Evolutionary conservation across 768 basidiomycete species (phyloP).

Genomic region (Chalciporus sphaerocephalus): DNA sequence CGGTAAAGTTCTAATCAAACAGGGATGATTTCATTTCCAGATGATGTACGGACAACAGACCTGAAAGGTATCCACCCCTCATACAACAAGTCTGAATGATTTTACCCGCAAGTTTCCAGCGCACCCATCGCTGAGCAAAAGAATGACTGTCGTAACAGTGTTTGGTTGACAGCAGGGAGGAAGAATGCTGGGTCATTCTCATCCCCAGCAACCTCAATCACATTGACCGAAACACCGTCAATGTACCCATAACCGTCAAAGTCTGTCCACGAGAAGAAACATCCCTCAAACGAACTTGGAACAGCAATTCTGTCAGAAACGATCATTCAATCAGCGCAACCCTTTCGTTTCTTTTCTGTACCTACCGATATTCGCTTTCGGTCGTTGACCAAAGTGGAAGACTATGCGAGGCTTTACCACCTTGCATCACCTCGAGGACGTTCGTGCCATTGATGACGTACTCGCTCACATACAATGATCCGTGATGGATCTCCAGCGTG

Average conservation of each 20-base stretch:
- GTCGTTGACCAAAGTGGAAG: slow-evolving; percentile 36
- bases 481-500: slow-evolving; percentile 28
- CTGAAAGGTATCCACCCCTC: too few species aligned
- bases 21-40: too few species aligned
- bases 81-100: too few species aligned
- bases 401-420: slow-evolving; percentile 4
- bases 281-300: slow-evolving; percentile 16
- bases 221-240: slow-evolving; percentile 19
- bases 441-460: slow-evolving; percentile 34
- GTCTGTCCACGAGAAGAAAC: slow-evolving; percentile 18
- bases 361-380: slow-evolving; percentile 38
- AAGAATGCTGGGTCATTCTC: slow-evolving; percentile 7
- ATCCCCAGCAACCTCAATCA: slow-evolving; percentile 3
- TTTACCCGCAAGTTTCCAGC: too few species aligned
- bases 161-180: slow-evolving; percentile 12
- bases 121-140: too few species aligned
- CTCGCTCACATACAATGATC: slow-evolving; percentile 31
- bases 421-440: slow-evolving; percentile 33
- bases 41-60: too few species aligned
- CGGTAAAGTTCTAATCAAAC: too few species aligned
- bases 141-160: background rate
- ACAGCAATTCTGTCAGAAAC: too few species aligned
- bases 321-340: too few species aligned
- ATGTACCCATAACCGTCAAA: slow-evolving; percentile 25
- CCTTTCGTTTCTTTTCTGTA: too few species aligned